Percentiles rank a stretch among this genome's conserved stretches.
Evolutionary conservation across 1,284 basidiomycete species (phyloP).

Genomic region (Ganoderma meredithae): DNA sequence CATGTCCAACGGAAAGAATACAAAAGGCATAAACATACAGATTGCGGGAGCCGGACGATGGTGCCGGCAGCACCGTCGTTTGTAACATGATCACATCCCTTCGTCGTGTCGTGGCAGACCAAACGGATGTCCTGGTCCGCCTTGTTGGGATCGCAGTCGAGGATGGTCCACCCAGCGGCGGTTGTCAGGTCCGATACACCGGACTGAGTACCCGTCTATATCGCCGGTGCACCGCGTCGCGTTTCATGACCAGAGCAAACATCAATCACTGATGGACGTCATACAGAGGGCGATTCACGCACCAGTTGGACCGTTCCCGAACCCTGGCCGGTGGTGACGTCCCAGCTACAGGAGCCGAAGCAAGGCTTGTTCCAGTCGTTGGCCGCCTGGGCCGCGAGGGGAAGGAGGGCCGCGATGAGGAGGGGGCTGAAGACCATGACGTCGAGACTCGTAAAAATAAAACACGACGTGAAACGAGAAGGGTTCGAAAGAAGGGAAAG

Average conservation of each 20-base stretch:
- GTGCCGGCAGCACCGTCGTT: slow-evolving; percentile 55
- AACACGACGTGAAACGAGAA: slow-evolving; percentile 1
- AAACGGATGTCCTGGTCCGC: slow-evolving; percentile 55
- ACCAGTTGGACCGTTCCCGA: slow-evolving; percentile 33
- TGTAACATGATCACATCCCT: slow-evolving; percentile 54
- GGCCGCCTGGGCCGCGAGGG: slow-evolving; percentile 29
- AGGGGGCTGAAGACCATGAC: slow-evolving; percentile 30
- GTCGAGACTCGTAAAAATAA: slow-evolving; percentile 14
- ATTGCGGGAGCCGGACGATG: slow-evolving; percentile 59
- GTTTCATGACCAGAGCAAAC: neutral
- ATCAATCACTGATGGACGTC: too few relatives aligned
- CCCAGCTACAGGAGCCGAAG: slow-evolving; percentile 34
- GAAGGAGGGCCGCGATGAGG: slow-evolving; percentile 30
- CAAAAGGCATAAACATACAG: slow-evolving; percentile 43
- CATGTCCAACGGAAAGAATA: neutral
- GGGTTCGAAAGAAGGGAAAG: neutral
- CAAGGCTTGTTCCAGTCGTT: slow-evolving; percentile 36
- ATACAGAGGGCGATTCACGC: slow-evolving; percentile 14
- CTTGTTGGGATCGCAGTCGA: slow-evolving; percentile 50
- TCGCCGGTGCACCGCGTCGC: neutral
- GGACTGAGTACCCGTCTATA: slow-evolving; percentile 42
- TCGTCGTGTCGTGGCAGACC: slow-evolving; percentile 49
- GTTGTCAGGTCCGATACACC: slow-evolving; percentile 60
- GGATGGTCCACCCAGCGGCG: slow-evolving; percentile 60
- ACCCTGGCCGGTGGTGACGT: slow-evolving; percentile 24